Percentiles rank a stretch among this genome's conserved stretches.
These are phyloP conservation scores for Microsporum ferrugineum DNA, from an alignment of 2,329 filamentous ascomycete species.

Conservation along the genomic window DNA sequence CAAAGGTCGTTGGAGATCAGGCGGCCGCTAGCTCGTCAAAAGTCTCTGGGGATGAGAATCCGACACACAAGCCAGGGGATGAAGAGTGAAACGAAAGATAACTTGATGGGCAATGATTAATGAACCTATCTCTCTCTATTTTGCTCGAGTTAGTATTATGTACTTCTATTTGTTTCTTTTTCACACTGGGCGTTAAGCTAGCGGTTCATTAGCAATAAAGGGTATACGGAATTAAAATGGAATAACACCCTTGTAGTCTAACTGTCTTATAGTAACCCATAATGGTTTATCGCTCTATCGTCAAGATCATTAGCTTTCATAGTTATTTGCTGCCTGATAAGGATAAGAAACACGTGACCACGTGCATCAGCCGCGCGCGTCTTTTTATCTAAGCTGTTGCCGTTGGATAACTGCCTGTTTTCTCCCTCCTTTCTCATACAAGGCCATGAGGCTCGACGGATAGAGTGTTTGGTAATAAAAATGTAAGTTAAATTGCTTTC, in stretches of 20 bases:
- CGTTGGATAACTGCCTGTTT: not conserved
- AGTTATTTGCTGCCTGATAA: not conserved
- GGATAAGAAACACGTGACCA: not conserved
- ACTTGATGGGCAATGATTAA: too few species aligned
- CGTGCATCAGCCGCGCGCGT: constrained; percentile 1
- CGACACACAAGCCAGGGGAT: not conserved
- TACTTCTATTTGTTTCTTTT: not conserved
- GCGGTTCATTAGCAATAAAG: not conserved
- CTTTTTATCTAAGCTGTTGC: not conserved
- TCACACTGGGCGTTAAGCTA: not conserved
- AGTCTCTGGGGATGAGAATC: not conserved
- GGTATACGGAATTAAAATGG: not conserved
- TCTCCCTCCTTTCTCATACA: not conserved
- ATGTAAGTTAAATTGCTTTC: constrained; percentile 9
- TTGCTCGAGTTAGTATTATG: not conserved
- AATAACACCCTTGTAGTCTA: not conserved
- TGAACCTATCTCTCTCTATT: not conserved
- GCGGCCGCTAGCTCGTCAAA: not conserved
- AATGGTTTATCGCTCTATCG: too few species aligned
- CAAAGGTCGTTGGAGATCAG: not conserved
- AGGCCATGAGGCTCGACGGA: not conserved
- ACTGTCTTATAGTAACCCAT: too few species aligned
- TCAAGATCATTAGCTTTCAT: too few species aligned
- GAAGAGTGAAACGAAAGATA: not conserved
- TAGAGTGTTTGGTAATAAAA: not conserved